phyloP scores from a whole-genome alignment of 805 yeast genomes.

The Wickerhamiella parazyma region DNA sequence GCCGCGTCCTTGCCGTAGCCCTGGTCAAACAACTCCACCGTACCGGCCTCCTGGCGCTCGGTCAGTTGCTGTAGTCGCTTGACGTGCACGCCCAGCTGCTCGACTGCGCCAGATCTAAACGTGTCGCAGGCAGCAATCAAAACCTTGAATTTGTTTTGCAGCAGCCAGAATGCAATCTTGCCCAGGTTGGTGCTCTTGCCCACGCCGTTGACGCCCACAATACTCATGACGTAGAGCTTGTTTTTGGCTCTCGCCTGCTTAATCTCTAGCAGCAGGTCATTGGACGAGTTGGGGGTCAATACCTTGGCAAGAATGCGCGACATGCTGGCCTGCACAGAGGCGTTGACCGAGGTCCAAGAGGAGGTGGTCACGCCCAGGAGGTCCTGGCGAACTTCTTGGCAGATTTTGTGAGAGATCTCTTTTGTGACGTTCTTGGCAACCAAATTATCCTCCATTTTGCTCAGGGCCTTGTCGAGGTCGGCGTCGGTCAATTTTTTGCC shows the following conservation, averaged over 20 bases:
- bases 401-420: slow-evolving; percentile 62
- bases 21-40: slow-evolving; percentile 73
- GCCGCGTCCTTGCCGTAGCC: slow-evolving; percentile 99
- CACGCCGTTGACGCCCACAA: slow-evolving; percentile 96
- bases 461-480: slow-evolving; percentile 53
- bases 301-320: slow-evolving; percentile 51
- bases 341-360: slow-evolving; percentile 58
- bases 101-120: slow-evolving; percentile 97
- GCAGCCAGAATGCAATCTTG: slow-evolving; percentile 86
- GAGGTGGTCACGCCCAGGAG: slow-evolving; percentile 61
- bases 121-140: slow-evolving; percentile 96
- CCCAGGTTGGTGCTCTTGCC: slow-evolving; percentile 95
- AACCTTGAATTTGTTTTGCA: slow-evolving; percentile 77
- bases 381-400: slow-evolving; percentile 54
- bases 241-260: slow-evolving; percentile 31
- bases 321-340: slow-evolving; percentile 50
- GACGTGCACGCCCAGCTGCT: slow-evolving; percentile 88
- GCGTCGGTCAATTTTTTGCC: slow-evolving; percentile 50
- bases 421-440: slow-evolving; percentile 85
- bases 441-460: slow-evolving; percentile 58
- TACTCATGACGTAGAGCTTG: slow-evolving; percentile 85
- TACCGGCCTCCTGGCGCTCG: slow-evolving; percentile 32
- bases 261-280: slow-evolving; percentile 74
- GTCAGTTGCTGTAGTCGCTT: slow-evolving; percentile 63
- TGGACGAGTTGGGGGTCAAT: slow-evolving; percentile 82